Base-by-base conservation (phyloP, 139 green algal genomes). In the Haematococcus sp. region DNA sequence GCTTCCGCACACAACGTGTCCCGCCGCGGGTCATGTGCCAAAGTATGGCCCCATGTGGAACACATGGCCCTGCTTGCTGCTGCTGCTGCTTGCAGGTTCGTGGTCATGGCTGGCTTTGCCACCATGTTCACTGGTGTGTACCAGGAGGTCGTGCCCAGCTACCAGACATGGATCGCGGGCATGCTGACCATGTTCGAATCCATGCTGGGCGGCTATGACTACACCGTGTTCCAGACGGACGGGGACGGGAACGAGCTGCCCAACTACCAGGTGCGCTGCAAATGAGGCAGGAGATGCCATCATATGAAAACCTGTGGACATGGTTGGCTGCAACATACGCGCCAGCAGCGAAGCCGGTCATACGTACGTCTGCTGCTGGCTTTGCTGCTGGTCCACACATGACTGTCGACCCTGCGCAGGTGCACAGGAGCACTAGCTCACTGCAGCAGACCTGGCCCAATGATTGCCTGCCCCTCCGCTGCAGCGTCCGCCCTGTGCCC, bases 161-260 rank as follows among this genome's bases (percentile, higher is more conserved):
- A 60, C 52, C 9, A n/a, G 9, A 60, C 52, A 60, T 49, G 40
- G 40, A 49, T 49, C 40, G 40, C 40, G 40, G 58, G 58, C n/a
- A 4, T 65, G 58, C 27, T 34, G n/a, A 65, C 58, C 58, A 68
- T 79, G 30, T 79, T 79, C 31, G 44, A 63, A 27, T 30, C 13
- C 52, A 79, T 79, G 74, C 66, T 79, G 5, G 74, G 74, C 34
- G 35, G 59, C 20, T 79, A 74, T 59, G 54, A 74, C 74, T 70
- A 70, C 32, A 13, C 5, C 11, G 32, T 30, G 4, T 68, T 68
- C 61, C 32, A 51, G 32, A 52, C 61, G 7, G 33, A 68, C 61
- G 61, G 35, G 17, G 61, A 51, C 19, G 61, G 61, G 9, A 19
- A 65, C n/a, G 4, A 4, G 11, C 40, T 49, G 40, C 40, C 40